Evolutionary conservation across 75 land plant genomes (phyloP).

Genomic region (Isoetes taiwanensis): DNA sequence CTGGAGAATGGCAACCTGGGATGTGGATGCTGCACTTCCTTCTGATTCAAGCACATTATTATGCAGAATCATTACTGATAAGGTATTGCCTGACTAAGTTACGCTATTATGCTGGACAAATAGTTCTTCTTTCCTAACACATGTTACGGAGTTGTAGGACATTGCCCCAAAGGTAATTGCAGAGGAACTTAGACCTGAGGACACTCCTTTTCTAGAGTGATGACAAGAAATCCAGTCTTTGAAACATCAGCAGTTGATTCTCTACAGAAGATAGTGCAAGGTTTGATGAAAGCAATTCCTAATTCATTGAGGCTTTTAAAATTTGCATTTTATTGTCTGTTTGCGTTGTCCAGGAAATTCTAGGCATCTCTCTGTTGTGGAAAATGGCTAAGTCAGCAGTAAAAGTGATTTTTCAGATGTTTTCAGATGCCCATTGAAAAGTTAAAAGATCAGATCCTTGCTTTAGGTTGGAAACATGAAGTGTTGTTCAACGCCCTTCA

Average conservation of each 20-base stretch:
- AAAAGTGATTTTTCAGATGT: too few species aligned
- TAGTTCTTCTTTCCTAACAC: not conserved
- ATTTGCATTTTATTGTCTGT: too few species aligned
- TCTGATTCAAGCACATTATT: not conserved
- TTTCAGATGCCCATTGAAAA: too few species aligned
- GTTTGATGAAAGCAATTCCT: too few species aligned
- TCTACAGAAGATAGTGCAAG: conserved; percentile 2
- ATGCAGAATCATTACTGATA: conserved; percentile 1
- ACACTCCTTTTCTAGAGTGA: conserved; percentile 3
- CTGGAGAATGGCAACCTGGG: not conserved
- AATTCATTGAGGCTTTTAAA: too few species aligned
- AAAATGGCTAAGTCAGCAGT: too few species aligned
- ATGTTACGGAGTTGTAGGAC: not conserved
- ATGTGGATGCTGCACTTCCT: not conserved
- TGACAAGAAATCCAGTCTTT: conserved; percentile 3
- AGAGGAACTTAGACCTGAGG: not conserved
- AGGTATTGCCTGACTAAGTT: too few species aligned
- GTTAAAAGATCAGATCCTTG: too few species aligned
- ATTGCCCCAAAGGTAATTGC: not conserved
- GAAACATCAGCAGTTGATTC: not conserved
- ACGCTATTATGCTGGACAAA: not conserved
- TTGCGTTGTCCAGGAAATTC: too few species aligned
- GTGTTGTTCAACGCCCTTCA: too few species aligned
- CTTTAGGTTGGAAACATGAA: too few species aligned
- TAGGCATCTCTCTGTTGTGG: too few species aligned